Base-by-base conservation (phyloP, 2,329 filamentous ascomycete genomes). In the Xylariomycetidae sp. region DNA sequence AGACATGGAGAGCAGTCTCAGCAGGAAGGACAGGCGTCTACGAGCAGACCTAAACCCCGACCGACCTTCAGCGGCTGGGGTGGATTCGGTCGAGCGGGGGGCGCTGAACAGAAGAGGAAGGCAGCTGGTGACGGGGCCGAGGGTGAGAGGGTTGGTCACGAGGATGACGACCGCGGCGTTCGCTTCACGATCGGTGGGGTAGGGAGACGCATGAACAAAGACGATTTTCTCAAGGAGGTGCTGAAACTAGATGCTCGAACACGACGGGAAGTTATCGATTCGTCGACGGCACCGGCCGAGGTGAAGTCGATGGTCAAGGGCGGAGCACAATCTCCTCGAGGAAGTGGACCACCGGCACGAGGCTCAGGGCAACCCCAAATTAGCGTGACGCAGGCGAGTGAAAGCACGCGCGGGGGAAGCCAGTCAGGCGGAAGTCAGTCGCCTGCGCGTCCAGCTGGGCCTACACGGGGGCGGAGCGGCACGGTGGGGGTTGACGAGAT, bases 121-220 rank as follows among this genome's bases (percentile, higher is more conserved):
- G 55, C 57, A 9, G 60, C 53, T 4, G 27, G 34, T 12, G 29
- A 14, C 7, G 34, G 42, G 5, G 56, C 59, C 5, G 61, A 63
- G 9, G 51, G 64, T 3, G 62, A 70, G 12, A n/a, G n/a, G n/a
- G 61, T 65, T 10, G 52, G 64, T 4, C 63, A 72, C n/a, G 71
- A 72, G 2, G 70, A 74, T 3, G 84, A 89, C 37, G 85, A 89
- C 45, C 72, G 75, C 11, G 70, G 78, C 35, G 80, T 90, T 35
- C 76, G 85, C 11, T 90, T 89, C 59, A 88, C 81, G 1, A 84
- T 90, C 42, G 77, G 74, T 27, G 78, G 80, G 20, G 75, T 80
- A n/a, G 83, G 83, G 5, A 70, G 72, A 41, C 77, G 85, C 30
- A 82, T 92, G 76, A 88, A 74, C 41, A 89, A 89, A 61, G 77